phyloP scores from a whole-genome alignment of 352 stramenopile genomes.

The Globisporangium ultimum region DNA sequence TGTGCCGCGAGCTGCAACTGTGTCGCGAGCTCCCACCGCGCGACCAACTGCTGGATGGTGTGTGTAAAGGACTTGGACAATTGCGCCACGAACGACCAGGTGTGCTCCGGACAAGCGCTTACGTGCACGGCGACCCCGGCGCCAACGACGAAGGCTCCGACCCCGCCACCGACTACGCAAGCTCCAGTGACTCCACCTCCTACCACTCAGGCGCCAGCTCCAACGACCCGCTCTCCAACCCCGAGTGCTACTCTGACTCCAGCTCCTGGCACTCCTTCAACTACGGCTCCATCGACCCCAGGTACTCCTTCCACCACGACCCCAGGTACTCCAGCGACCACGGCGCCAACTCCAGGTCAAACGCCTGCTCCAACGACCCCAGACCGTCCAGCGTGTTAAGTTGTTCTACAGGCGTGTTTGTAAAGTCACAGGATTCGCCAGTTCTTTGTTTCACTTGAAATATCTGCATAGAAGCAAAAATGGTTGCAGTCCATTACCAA shows the following conservation, averaged over 20 bases:
- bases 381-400: neutral
- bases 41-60: constrained; percentile 48
- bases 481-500: too few relatives aligned
- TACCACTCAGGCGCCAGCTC: neutral
- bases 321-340: neutral
- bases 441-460: too few relatives aligned
- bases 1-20: constrained; percentile 30
- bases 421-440: neutral
- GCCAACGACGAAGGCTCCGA: neutral
- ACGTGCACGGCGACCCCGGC: neutral
- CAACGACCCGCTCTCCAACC: neutral
- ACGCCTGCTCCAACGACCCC: neutral
- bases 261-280: neutral
- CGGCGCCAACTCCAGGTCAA: neutral
- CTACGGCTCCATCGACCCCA: neutral
- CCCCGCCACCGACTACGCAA: neutral
- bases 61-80: constrained; percentile 42
- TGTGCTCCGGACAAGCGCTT: constrained; percentile 31
- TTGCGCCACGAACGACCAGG: constrained; percentile 24
- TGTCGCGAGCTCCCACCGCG: constrained; percentile 18
- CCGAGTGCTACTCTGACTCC: neutral
- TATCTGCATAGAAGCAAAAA: too few relatives aligned
- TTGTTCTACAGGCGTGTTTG: neutral
- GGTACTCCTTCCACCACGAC: neutral
- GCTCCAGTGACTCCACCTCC: neutral